Base-by-base conservation (phyloP, 345 rosid genomes). In the Citrus medica region DNA sequence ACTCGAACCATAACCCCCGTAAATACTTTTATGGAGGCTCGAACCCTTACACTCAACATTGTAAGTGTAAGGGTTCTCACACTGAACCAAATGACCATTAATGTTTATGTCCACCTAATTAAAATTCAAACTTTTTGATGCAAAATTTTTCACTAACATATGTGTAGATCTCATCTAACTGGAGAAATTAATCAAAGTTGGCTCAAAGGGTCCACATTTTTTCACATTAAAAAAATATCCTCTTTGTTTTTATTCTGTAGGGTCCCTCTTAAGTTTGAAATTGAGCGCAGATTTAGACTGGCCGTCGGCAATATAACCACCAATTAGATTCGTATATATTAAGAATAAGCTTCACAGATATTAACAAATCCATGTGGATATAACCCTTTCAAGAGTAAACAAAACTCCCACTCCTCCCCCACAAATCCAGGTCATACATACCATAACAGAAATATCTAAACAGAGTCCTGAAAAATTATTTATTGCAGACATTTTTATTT, bases 61-160 rank as follows among this genome's bases (percentile, higher is more conserved):
- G 0, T 32, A 32, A 32, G 33, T 32, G 5, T 0, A 4, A 32
- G 0, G 0, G 33, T 32, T 32, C 4, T 32, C 0, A 0, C 0
- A 32, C 33, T 0, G 0, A 0, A 32, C 5, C 33, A 32, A 32
- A 32, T 13, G 12, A 32, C 76, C 32, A 32, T 32, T 32, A 0
- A 0, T 33, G 7, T 8, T n/a, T 56, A 9, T 10, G 13, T 56
- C 30, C 55, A 37, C 46, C 46, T 33, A 69, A 6, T 68, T 4
- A 40, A 42, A 16, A 12, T 42, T 42, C 48, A 42, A 42, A 42
- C 3, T 42, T 16, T 16, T 16, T 33, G 46, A 13, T 28, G 9
- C 7, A 62, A 62, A 27, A 27, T 5, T 1, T 61, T 61, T 62
- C 66, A 62, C 35, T 62, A 28, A 16, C 66, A 12, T 25, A 42